These are phyloP conservation scores for Bacidia gigantensis DNA, from an alignment of 495 filamentous ascomycete genomes.

Conservation along the genomic window DNA sequence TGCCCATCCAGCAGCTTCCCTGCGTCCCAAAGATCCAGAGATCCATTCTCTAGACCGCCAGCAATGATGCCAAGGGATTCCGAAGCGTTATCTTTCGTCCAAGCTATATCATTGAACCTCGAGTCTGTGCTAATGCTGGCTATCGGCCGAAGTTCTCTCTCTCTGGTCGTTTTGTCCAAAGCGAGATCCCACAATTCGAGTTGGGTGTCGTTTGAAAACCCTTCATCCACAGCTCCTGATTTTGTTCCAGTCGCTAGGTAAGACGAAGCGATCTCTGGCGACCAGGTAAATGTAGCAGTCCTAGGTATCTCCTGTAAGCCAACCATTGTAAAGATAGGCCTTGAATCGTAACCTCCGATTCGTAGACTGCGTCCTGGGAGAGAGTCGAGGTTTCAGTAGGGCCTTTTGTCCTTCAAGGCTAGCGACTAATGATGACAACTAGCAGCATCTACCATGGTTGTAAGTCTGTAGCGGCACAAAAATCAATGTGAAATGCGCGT, in stretches of 20 bases:
- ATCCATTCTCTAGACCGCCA: constrained; percentile 88
- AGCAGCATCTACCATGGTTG: too few relatives aligned
- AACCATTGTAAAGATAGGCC: constrained; percentile 53
- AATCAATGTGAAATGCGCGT: too few relatives aligned
- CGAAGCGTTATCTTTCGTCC: constrained; percentile 66
- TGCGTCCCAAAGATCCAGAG: constrained; percentile 91
- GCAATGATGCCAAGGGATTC: constrained; percentile 77
- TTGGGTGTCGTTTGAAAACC: constrained; percentile 95
- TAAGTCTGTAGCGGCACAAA: too few relatives aligned
- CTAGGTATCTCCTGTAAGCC: constrained; percentile 86
- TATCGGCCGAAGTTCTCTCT: constrained; percentile 71
- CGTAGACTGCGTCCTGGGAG: too few relatives aligned
- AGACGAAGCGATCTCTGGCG: constrained; percentile 57
- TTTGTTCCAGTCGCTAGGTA: constrained; percentile 89
- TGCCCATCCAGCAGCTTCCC: constrained; percentile 59
- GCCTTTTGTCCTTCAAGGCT: too few relatives aligned
- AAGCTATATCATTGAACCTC: constrained; percentile 95
- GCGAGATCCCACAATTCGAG: constrained; percentile 92
- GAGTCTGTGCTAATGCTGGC: constrained; percentile 78
- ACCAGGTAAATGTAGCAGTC: constrained; percentile 96
- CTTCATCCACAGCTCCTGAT: constrained; percentile 86
- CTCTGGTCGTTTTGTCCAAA: constrained; percentile 57
- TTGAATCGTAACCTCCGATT: not conserved
- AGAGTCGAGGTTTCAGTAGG: too few relatives aligned
- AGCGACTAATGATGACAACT: too few relatives aligned